These are phyloP conservation scores for Apiotrichum porosum DNA, from an alignment of 1,284 basidiomycete species.

Conservation along the genomic window DNA sequence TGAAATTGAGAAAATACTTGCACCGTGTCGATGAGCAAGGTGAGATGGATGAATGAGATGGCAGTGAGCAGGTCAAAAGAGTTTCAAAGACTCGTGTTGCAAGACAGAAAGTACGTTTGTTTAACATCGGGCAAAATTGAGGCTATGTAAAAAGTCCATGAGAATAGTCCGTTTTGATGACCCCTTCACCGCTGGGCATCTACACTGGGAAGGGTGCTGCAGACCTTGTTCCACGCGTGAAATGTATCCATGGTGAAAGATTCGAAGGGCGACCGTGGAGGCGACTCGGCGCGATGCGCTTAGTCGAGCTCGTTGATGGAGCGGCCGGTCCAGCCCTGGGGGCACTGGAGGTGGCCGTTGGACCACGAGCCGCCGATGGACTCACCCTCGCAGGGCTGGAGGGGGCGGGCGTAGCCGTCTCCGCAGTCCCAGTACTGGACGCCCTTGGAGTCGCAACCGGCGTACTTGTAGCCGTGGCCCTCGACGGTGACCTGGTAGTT, in stretches of 20 bases:
- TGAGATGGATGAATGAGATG: no score
- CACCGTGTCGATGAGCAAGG: no score
- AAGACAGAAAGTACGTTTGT: no score
- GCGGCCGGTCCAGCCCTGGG: not conserved
- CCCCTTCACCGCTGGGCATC: no score
- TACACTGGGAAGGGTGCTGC: not conserved
- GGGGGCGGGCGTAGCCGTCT: not conserved
- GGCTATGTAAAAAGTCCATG: no score
- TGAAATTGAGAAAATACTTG: no score
- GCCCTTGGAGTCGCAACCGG: not conserved
- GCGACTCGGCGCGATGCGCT: no score
- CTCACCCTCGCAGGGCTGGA: not conserved
- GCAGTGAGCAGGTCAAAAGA: no score
- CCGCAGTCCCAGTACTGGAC: not conserved
- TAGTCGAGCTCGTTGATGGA: not conserved
- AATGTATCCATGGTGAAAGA: not conserved
- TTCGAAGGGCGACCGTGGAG: no score
- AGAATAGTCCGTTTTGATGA: no score
- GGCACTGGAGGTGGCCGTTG: not conserved
- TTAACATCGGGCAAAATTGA: not conserved
- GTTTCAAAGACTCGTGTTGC: no score
- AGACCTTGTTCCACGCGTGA: not conserved
- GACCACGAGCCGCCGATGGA: not conserved
- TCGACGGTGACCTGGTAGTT: no score
- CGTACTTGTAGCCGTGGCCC: not conserved